A percentile compares a stretch with the other conserved stretches of the same genome.
Evolutionary conservation across 768 basidiomycete species (phyloP).

Genomic region (Arthromyces matolae): DNA sequence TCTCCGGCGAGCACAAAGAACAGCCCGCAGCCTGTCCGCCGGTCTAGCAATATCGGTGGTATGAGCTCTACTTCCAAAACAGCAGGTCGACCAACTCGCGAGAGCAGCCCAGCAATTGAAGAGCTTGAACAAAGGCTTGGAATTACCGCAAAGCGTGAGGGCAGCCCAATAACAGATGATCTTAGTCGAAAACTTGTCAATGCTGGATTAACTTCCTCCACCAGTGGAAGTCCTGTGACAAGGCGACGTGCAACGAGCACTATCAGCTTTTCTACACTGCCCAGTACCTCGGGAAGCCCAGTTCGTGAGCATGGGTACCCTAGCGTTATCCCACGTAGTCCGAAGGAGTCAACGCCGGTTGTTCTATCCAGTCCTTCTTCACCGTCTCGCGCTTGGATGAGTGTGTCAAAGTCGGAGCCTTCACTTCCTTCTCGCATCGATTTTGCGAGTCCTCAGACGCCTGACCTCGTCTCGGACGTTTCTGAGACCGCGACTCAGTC

Average conservation of each 20-base stretch:
- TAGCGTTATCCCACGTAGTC: too few relatives aligned
- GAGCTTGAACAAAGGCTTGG: slow-evolving; percentile 62
- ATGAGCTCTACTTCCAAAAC: slow-evolving; percentile 32
- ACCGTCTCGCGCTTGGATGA: too few relatives aligned
- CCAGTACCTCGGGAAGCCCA: too few relatives aligned
- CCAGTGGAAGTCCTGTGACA: slow-evolving; percentile 27
- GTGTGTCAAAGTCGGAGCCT: too few relatives aligned
- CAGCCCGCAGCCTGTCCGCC: slow-evolving; percentile 28
- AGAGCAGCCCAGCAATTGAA: slow-evolving; percentile 59
- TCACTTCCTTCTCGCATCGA: too few relatives aligned
- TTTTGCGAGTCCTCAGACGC: slow-evolving; percentile 53
- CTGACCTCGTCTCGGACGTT: slow-evolving; percentile 57
- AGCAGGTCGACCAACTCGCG: slow-evolving; percentile 33
- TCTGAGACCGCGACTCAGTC: slow-evolving; percentile 54
- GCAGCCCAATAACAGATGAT: slow-evolving; percentile 53
- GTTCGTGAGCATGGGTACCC: too few relatives aligned
- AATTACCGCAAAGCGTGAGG: slow-evolving; percentile 49
- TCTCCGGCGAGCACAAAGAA: slow-evolving; percentile 23
- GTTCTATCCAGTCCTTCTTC: too few relatives aligned
- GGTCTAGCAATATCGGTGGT: slow-evolving; percentile 43
- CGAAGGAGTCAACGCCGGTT: too few relatives aligned
- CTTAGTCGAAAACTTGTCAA: slow-evolving; percentile 40
- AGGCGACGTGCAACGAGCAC: too few relatives aligned
- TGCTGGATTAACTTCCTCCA: slow-evolving; percentile 1
- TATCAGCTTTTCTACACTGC: too few relatives aligned